A percentile compares a stretch with the other conserved stretches of the same genome.
Conservation (phyloP, 768 basidiomycete genomes). For the Nevesoporus exiguus region DNA sequence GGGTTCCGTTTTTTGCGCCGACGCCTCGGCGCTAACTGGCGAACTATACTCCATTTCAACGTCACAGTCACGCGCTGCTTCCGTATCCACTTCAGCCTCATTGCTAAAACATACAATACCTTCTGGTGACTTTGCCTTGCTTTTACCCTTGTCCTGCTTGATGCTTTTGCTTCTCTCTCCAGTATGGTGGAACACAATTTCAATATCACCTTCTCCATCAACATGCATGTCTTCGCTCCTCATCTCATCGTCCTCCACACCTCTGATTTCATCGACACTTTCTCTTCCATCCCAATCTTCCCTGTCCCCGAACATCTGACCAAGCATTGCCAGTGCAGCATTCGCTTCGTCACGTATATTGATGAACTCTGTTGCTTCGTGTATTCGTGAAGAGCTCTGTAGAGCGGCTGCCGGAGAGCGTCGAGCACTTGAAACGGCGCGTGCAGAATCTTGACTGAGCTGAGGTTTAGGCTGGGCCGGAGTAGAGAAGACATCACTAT, state of each 20-base stretch:
- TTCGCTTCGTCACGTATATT: constrained; percentile 15
- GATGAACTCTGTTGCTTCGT: neutral
- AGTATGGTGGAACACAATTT: constrained; percentile 14
- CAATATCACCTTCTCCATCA: constrained; percentile 28
- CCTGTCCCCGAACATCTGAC: constrained; percentile 50
- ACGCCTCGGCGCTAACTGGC: neutral
- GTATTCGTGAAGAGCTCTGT: neutral
- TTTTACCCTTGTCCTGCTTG: constrained; percentile 9
- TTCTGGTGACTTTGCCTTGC: constrained; percentile 27
- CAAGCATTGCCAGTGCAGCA: constrained; percentile 36
- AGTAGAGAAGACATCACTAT: neutral
- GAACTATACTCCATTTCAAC: constrained; percentile 11
- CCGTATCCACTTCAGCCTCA: neutral
- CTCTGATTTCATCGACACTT: constrained; percentile 54
- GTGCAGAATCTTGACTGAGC: neutral
- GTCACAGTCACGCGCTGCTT: constrained; percentile 2
- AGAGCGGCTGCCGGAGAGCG: neutral
- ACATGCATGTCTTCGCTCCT: neutral
- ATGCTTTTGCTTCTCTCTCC: neutral
- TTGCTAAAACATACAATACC: neutral
- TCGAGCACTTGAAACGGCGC: neutral
- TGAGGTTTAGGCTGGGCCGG: neutral
- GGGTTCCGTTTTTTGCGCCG: neutral
- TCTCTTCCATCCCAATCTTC: constrained; percentile 62
- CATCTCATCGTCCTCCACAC: constrained; percentile 20